Evolutionary conservation across 495 filamentous ascomycete species (phyloP).

Genomic region (Xylaria flabelliformis): DNA sequence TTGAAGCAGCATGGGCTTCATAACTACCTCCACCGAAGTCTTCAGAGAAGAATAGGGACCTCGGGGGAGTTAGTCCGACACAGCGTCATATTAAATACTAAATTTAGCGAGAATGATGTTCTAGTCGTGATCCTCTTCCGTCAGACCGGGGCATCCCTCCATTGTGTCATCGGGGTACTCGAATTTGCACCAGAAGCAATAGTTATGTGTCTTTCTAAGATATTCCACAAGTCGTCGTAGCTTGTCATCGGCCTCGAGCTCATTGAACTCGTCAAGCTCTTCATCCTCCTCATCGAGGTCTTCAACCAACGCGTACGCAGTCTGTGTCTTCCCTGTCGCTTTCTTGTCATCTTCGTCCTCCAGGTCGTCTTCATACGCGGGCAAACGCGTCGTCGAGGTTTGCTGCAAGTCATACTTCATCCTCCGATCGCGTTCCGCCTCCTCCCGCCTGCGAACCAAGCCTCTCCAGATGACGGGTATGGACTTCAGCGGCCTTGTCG

Average conservation of each 20-base stretch:
- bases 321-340: constrained; percentile 51
- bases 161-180: constrained; percentile 71
- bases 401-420: constrained; percentile 74
- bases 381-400: constrained; percentile 54
- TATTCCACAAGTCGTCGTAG: constrained; percentile 68
- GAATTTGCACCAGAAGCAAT: constrained; percentile 98
- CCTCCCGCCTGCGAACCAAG: constrained; percentile 69
- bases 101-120: background rate
- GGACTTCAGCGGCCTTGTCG: constrained; percentile 55
- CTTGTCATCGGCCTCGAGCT: constrained; percentile 66
- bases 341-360: constrained; percentile 60
- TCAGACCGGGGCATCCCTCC: constrained; percentile 88
- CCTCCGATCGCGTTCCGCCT: constrained; percentile 71
- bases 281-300: constrained; percentile 83
- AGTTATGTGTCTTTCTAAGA: constrained; percentile 72
- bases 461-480: constrained; percentile 84
- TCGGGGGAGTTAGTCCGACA: background rate
- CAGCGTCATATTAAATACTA: background rate
- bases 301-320: constrained; percentile 59
- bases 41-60: background rate
- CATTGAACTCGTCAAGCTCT: constrained; percentile 85
- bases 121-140: constrained; percentile 92
- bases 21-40: background rate
- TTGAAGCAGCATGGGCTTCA: background rate
- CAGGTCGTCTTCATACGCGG: constrained; percentile 57